Evolutionary conservation across 768 basidiomycete species (phyloP), one percentile per base, ranked within the genome.

Genomic region (Paxillus ammoniavirescens): DNA sequence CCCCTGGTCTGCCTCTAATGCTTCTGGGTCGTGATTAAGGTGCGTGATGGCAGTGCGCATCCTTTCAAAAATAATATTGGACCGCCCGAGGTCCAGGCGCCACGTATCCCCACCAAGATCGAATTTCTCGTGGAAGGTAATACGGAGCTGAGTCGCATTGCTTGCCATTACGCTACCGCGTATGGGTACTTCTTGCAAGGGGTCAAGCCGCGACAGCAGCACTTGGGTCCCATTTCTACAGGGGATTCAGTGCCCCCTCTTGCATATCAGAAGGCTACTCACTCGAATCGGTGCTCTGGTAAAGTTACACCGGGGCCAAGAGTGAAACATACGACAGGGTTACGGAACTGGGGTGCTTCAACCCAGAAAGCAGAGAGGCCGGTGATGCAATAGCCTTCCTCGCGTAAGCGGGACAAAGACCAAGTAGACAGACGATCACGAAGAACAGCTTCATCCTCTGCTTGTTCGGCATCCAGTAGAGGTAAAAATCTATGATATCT

Each of bases 321-420:
- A 1, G 70, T 64, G 61, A 93, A 92, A 3, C 78, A 76, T 0
- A 88, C 90, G 6, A 87, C 77, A 2, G 82, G 84, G 38, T 79
- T 79, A 0, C 85, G 87, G 66, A 81, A 85, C 51, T 81, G 78
- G 21, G 77, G 80, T n/a, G 73, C 75, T 52, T 83, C 77, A 37
- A 86, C 65, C 89, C 87, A 91, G 63, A 79, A 92, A 0, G 80
- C 89, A 14, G 71, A 76, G 21, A 92, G 71, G 15, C 75, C 82
- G 0, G 83, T 85, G 31, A 93, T 62, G 48, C 83, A 81, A 61
- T 90, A 92, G 0, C 91, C 91, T 59, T 87, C 86, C n/a, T 78
- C 72, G 57, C 77, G 70, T 41, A 93, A 71, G 18, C 80, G 77
- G 26, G 77, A 72, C 4, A 86, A 52, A 10, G 81, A 74, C 91